Conservation (phyloP, 2,329 filamentous ascomycete species). For the Penicillium psychrosexuale region DNA sequence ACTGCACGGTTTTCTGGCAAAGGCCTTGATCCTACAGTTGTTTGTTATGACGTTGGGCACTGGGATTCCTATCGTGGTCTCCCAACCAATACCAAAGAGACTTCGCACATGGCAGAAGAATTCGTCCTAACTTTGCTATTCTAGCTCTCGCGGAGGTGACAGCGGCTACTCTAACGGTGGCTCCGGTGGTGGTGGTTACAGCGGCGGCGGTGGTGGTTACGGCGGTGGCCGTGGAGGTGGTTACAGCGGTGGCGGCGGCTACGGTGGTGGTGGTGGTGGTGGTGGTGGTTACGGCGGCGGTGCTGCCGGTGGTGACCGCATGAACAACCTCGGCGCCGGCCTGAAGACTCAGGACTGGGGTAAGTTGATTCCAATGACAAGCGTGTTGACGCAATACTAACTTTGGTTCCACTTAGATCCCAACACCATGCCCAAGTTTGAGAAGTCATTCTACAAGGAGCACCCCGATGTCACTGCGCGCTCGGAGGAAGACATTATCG, state of each 20-base stretch:
- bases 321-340: slow-evolving; percentile 84
- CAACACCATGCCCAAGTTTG: slow-evolving; percentile 82
- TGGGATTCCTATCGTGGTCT: not conserved
- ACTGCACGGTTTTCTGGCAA: not conserved
- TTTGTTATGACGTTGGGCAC: not conserved
- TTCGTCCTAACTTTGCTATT: slow-evolving; percentile 13
- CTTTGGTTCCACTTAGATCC: slow-evolving; percentile 57
- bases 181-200: slow-evolving; percentile 47
- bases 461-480: slow-evolving; percentile 73
- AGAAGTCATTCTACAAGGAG: slow-evolving; percentile 99
- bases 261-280: slow-evolving; percentile 69
- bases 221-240: slow-evolving; percentile 31
- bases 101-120: not conserved
- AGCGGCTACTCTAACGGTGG: slow-evolving; percentile 47
- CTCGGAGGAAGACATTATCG: slow-evolving; percentile 74
- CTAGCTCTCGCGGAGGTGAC: slow-evolving; percentile 44
- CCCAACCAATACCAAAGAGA: not conserved
- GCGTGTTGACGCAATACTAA: slow-evolving; percentile 24
- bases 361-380: slow-evolving; percentile 47
- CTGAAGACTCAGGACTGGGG: slow-evolving; percentile 88
- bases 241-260: slow-evolving; percentile 47
- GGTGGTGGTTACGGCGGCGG: slow-evolving; percentile 43
- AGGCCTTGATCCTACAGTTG: not conserved
- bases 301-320: slow-evolving; percentile 80
- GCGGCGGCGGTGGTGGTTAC: slow-evolving; percentile 26